Conservation (phyloP, 129 eudicot species). For the Arctium lappa region DNA sequence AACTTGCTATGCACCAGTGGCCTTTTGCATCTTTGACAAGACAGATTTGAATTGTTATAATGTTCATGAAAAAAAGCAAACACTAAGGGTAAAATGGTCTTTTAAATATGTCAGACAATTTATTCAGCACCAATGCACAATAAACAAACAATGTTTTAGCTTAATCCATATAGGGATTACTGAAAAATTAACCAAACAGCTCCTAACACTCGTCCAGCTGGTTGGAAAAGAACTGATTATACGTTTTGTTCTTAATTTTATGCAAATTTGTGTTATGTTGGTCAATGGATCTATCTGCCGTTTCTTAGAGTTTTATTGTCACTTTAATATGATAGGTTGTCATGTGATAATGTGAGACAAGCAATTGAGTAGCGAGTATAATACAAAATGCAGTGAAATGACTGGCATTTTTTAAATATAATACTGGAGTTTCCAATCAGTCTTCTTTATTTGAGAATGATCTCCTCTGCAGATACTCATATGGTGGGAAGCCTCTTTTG, state of each 20-base stretch:
- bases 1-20: not conserved
- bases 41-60: not conserved
- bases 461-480: slow-evolving; percentile 55
- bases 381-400: not conserved
- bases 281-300: not conserved
- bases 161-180: not conserved
- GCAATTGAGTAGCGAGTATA: not conserved
- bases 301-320: slow-evolving; percentile 6
- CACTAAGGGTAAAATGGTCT: not conserved
- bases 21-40: not conserved
- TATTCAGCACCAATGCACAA: too few species aligned
- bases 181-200: not conserved
- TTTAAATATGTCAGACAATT: not conserved
- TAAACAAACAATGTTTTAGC: not conserved
- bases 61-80: not conserved
- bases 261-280: not conserved
- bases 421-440: not conserved
- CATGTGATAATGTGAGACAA: not conserved
- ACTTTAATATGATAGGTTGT: not conserved
- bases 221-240: not conserved
- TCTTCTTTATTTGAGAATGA: slow-evolving; percentile 4
- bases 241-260: not conserved
- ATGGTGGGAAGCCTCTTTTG: slow-evolving; percentile 78
- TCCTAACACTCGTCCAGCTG: not conserved
- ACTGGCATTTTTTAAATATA: not conserved